Base-by-base conservation (phyloP, 2,329 filamentous ascomycete species). In the Pseudocercospora pini-densiflorae region DNA sequence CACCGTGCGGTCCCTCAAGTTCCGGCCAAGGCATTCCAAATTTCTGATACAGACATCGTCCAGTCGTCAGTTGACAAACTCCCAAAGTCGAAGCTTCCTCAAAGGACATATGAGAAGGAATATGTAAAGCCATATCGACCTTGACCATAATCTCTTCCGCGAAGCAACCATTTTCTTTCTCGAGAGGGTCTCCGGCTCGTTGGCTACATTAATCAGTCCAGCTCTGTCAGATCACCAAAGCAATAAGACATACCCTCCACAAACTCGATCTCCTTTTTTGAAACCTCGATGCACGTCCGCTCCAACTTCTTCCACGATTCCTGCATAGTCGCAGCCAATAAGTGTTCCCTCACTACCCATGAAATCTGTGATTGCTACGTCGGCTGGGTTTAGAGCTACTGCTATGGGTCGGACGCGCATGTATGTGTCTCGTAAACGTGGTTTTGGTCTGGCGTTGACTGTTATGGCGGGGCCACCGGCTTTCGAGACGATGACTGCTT, bases 381-480 rank as follows among this genome's bases (percentile, higher is more conserved):
- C 81, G 5, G 76, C 70, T 3, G 77, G 76, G 64, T 80, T 80
- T 36, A 81, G 73, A 6, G 77, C 79, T 10, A 77, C 71, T 19
- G 78, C 78, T 14, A 49, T 5, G 5, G 36, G 19, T 9, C 62
- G 62, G 5, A 64, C 43, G 7, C 59, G 54, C 9, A 59, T 43
- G 62, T 64, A 59, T 8, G 36, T 59, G 7, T 21, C 23, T 16
- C 54, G 54, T 4, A 64, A 43, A 14, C 29, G 23, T 7, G 62
- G 62, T 23, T n/a, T 10, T 2, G 40, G 54, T n/a, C 62, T 54
- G 21, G 54, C 29, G n/a, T 40, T 40, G 19, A 59, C 54, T 12
- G 27, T 3, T 27, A 64, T 5, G 0, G 62, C 16, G 2, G 54
- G 40, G 10, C 55, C 62, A 10, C 40, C 40, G 24, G 49, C 49